A percentile compares a stretch with the other conserved stretches of the same genome.
These are phyloP conservation scores for Boletus putidus DNA, from an alignment of 1,284 basidiomycete genomes.

Conservation along the genomic window DNA sequence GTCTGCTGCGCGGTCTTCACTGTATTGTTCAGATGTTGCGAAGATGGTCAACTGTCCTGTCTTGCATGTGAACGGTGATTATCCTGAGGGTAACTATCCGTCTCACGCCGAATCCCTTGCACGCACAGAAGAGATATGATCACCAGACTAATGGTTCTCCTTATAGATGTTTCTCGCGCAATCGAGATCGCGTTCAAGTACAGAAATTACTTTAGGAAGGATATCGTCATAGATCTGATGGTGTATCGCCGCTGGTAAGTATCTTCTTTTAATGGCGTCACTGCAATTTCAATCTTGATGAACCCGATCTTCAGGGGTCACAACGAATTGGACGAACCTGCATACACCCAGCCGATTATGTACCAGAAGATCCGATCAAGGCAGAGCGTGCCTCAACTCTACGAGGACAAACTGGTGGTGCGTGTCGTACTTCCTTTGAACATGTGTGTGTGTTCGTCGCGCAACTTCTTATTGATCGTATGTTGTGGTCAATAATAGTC, in stretches of 20 bases:
- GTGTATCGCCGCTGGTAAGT: constrained; percentile 80
- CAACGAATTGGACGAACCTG: constrained; percentile 89
- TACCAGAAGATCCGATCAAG: constrained; percentile 80
- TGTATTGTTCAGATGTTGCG: constrained; percentile 87
- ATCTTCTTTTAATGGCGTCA: neutral
- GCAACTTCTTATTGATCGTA: neutral
- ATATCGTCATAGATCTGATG: constrained; percentile 84
- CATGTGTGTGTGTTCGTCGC: neutral
- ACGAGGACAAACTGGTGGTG: constrained; percentile 77
- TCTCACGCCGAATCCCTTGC: neutral
- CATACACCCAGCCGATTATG: constrained; percentile 88
- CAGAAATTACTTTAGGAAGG: constrained; percentile 81
- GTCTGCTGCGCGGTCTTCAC: constrained; percentile 74
- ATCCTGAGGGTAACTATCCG: constrained; percentile 69
- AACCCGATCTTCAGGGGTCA: constrained; percentile 56
- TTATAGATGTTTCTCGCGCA: constrained; percentile 71
- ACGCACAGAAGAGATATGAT: neutral
- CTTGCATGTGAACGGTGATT: constrained; percentile 89
- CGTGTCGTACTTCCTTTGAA: constrained; percentile 28
- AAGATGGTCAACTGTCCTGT: constrained; percentile 90
- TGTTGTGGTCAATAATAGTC: constrained; percentile 40
- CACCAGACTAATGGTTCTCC: neutral
- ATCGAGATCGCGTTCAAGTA: constrained; percentile 82
- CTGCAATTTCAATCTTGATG: neutral
- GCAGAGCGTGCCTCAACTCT: constrained; percentile 76